Base-by-base conservation (phyloP, 164 flowering plant genomes). In the Sedum album region DNA sequence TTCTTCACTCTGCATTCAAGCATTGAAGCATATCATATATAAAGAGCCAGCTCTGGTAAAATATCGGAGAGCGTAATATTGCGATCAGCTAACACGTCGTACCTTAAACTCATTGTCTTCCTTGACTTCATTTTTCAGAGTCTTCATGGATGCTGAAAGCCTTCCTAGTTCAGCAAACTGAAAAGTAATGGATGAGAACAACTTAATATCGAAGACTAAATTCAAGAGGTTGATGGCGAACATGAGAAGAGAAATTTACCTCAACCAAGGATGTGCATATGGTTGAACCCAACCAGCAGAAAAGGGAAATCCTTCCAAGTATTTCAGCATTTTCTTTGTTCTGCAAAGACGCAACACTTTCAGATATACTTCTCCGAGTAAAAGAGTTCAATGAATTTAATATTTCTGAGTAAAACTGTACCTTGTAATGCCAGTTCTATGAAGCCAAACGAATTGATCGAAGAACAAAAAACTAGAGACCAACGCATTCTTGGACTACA, bases 381-480 rank as follows among this genome's bases (percentile, higher is more conserved):
- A 10, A 13, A 35, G 46, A 65, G 14, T 36, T 35, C 11, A 5
- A 10, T 36, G 20, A 6, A 13, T 9, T 31, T 2, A 10, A 39
- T 38, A 28, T 35, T 46, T 9, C 18, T 70, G 13, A 21, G 30
- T 28, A 66, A n/a, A 38, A 41, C 26, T 6, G 18, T 73, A 92
- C 98, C 99, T 95, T 85, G 70, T 92, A 90, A 95, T 88, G 78
- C 97, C 99, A 17, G 91, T 66, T 75, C 97, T 90, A 61, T 90
- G 87, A 66, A 93, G 96, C 99, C 99, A 95, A 66, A 95, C 93
- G 73, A 95, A 78, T 89, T 95, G 99, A 81, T 95, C 97, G 46
- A 95, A 88, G 72, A 95, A 85, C 76, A 95, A 82, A 87, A 95
- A 95, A 66, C 94, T 90, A 20, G 99, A 95, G 71, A 95, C 62